These are phyloP conservation scores for Amauroascus verrucosus DNA, from an alignment of 2,329 filamentous ascomycete species.

Conservation along the genomic window DNA sequence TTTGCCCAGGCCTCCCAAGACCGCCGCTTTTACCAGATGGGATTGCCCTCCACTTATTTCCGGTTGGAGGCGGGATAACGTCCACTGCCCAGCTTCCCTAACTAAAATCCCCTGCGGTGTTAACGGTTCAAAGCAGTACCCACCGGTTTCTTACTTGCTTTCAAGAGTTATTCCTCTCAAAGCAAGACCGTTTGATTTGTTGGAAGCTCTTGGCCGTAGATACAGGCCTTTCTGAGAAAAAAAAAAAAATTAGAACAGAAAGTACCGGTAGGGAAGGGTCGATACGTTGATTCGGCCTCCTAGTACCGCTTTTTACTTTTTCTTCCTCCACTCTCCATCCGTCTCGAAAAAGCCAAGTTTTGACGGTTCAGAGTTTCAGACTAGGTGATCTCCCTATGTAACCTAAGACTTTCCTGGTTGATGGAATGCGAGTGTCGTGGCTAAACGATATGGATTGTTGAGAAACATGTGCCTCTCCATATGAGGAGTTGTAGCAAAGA, in stretches of 20 bases:
- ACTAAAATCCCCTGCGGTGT: no score
- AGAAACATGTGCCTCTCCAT: no score
- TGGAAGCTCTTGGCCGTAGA: no score
- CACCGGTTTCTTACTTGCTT: no score
- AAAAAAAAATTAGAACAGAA: not conserved
- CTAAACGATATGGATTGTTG: not conserved
- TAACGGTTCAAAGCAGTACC: no score
- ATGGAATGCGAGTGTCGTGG: not conserved
- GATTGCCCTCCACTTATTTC: not conserved
- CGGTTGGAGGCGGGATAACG: constrained; percentile 1
- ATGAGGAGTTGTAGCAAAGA: no score
- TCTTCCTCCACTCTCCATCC: not conserved
- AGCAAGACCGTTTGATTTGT: no score
- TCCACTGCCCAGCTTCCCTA: no score
- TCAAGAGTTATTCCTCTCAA: no score
- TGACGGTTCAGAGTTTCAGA: not conserved
- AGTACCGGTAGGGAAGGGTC: no score
- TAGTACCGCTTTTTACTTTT: not conserved
- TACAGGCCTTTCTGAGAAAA: no score
- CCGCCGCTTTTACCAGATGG: not conserved
- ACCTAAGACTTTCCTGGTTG: not conserved
- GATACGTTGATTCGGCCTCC: no score
- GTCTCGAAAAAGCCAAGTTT: not conserved
- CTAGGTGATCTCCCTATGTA: constrained; percentile 3
- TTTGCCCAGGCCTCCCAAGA: not conserved